Evolutionary conservation across 768 basidiomycete species (phyloP), one percentile per base, ranked within the genome.

Genomic region (Phaffia tasmanica): DNA sequence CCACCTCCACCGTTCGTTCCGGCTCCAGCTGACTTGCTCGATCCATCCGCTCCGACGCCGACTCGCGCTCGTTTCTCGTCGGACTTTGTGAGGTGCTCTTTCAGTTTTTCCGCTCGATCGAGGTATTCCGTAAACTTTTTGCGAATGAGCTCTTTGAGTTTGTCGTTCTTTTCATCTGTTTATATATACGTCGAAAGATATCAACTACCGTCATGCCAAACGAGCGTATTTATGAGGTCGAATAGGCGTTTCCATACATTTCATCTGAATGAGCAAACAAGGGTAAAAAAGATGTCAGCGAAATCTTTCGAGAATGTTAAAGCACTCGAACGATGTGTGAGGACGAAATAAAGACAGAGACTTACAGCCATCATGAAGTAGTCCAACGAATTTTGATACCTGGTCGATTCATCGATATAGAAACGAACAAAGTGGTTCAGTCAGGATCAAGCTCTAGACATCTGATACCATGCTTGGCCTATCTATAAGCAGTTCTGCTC

Each of bases 281-380:
- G 32, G 29, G 7, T 35, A 42, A 46, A n/a, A 30, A 6, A 23
- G 16, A 6, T 30, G 54, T 23, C 30, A 42, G 59, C 29, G 19
- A 61, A 23, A 6, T 23, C 25, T 4, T 21, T 35, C 35, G 4
- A 5, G 4, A 11, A 21, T 21, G 19, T 50, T 21, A 19, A 62
- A 25, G 25, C 46, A 23, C 42, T 27, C 16, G 48, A 49, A 11
- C 3, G 11, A 59, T n/a, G 35, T 42, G 15, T 30, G 27, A 8
- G 5, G 16, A n/a, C 19, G 19, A 62, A 23, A 35, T 25, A 49
- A 46, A 62, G 5, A 19, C 46, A 23, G 35, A 21, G 60, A 68
- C 67, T 93, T 75, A 90, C 80, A 11, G 93, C 92, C 71, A 97
- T 87, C 88, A 97, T 90, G 77, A 99, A 99, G 76, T 94, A 99